These are phyloP conservation scores for Penicillium sp. DNA, from an alignment of 2,329 filamentous ascomycete species.

Conservation along the genomic window DNA sequence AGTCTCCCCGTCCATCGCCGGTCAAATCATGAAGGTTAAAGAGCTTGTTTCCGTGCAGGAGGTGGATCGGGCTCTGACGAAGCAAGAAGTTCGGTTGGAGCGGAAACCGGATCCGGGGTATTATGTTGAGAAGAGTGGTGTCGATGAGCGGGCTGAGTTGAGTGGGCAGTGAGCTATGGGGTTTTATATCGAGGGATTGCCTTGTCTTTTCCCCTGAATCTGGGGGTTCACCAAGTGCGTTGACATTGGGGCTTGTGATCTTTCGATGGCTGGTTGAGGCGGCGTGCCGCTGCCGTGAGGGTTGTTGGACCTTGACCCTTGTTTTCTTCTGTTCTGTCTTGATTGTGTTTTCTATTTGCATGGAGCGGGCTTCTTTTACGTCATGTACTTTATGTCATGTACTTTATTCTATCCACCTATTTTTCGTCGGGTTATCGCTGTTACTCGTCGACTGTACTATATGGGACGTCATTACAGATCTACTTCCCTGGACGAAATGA, in stretches of 20 bases:
- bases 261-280: not conserved
- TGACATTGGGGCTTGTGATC: not conserved
- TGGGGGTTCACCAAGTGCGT: no score
- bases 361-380: slow-evolving; percentile 26
- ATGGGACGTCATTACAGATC: slow-evolving; percentile 12
- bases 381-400: slow-evolving; percentile 19
- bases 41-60: slow-evolving; percentile 83
- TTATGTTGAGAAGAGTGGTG: slow-evolving; percentile 65
- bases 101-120: slow-evolving; percentile 79
- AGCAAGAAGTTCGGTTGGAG: slow-evolving; percentile 68
- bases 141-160: slow-evolving; percentile 29
- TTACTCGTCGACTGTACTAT: slow-evolving; percentile 18
- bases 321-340: slow-evolving; percentile 5
- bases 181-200: not conserved
- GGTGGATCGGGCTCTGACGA: slow-evolving; percentile 66
- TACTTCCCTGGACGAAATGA: slow-evolving; percentile 9
- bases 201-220: not conserved
- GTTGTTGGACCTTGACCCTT: not conserved
- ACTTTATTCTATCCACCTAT: slow-evolving; percentile 16
- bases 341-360: slow-evolving; percentile 13
- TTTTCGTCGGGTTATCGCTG: not conserved
- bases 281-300: not conserved
- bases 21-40: slow-evolving; percentile 92
- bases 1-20: slow-evolving; percentile 76
- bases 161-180: slow-evolving; percentile 18